Percentiles rank a stretch among this genome's conserved stretches.
phyloP scores from a whole-genome alignment of 352 stramenopile species.

The Phytopythium ostracodes region DNA sequence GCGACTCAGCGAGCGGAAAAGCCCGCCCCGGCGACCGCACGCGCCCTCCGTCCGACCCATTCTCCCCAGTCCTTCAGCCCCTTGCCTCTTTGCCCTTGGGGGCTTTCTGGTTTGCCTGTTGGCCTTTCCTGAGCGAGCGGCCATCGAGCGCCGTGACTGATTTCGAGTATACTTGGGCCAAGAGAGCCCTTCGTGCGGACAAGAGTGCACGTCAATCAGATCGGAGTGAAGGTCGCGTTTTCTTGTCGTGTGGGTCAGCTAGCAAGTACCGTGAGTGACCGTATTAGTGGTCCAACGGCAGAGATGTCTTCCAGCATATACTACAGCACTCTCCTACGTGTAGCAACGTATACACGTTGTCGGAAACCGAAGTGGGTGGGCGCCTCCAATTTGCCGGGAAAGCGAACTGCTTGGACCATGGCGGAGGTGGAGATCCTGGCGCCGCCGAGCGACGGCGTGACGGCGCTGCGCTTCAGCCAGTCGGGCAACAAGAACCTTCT shows the following conservation, averaged over 20 bases:
- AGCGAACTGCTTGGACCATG: constrained; percentile 4
- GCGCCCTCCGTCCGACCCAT: background rate
- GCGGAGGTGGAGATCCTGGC: constrained; percentile 52
- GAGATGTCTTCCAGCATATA: too few species aligned
- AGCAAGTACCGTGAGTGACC: too few species aligned
- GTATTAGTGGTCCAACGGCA: too few species aligned
- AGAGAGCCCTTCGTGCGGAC: background rate
- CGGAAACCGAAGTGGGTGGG: too few species aligned
- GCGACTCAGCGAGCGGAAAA: constrained; percentile 49
- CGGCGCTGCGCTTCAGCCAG: constrained; percentile 71
- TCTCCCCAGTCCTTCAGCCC: too few species aligned
- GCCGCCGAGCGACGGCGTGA: constrained; percentile 81
- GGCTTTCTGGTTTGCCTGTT: background rate
- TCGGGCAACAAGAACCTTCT: constrained; percentile 44
- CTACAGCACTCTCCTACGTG: too few species aligned
- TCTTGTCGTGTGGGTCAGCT: background rate
- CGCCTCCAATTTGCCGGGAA: too few species aligned
- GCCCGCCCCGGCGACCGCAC: constrained; percentile 5
- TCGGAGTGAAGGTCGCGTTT: background rate
- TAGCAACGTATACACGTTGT: too few species aligned
- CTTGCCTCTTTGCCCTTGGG: too few species aligned
- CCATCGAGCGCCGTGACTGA: background rate
- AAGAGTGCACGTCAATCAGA: constrained; percentile 1
- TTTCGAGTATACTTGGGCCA: background rate
- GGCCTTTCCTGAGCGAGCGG: background rate